phyloP scores from a whole-genome alignment of 768 basidiomycete genomes.

The Boletales sp. region DNA sequence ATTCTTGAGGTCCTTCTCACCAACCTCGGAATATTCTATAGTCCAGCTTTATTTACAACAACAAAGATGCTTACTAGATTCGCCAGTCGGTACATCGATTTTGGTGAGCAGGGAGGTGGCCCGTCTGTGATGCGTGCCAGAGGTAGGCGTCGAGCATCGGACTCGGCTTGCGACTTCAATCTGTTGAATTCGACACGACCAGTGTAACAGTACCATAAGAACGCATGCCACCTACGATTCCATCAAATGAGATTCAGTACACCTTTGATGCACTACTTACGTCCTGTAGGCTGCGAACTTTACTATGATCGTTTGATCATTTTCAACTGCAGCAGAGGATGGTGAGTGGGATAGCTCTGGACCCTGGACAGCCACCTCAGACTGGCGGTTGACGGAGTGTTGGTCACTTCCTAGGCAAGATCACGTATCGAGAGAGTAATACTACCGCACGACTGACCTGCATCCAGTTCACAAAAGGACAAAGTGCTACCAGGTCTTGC shows the following conservation, averaged over 20 bases:
- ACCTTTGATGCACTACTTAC: not conserved
- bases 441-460: not conserved
- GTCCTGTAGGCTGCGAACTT: slow-evolving; percentile 12
- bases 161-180: slow-evolving; percentile 9
- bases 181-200: slow-evolving; percentile 10
- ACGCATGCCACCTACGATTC: slow-evolving; percentile 10
- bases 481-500: slow-evolving; percentile 1
- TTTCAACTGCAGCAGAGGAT: not conserved
- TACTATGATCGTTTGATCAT: not conserved
- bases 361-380: slow-evolving; percentile 7
- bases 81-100: slow-evolving; percentile 36
- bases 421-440: slow-evolving; percentile 4
- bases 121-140: not conserved
- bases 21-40: slow-evolving; percentile 6
- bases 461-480: slow-evolving; percentile 10
- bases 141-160: not conserved
- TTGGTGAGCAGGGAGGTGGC: slow-evolving; percentile 28
- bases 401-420: slow-evolving; percentile 3
- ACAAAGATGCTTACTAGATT: slow-evolving; percentile 19
- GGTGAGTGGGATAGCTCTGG: not conserved
- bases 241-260: not conserved
- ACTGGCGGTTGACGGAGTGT: not conserved
- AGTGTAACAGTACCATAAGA: slow-evolving; percentile 18
- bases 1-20: slow-evolving; percentile 11
- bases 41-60: not conserved